Base-by-base conservation (phyloP, 176 grass and related monocot genomes). In the Avena sativa region DNA sequence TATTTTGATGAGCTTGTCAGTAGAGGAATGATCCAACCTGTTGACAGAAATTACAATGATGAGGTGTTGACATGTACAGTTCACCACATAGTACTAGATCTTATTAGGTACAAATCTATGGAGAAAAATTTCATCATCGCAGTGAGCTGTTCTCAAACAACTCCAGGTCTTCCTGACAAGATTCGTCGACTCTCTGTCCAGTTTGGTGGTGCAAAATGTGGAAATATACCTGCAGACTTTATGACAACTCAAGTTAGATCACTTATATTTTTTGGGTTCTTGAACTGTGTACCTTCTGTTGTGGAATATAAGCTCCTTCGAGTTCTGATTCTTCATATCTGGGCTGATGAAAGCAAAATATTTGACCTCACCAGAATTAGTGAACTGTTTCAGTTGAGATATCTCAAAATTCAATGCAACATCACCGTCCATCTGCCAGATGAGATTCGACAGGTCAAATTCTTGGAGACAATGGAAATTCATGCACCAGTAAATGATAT, bases 81-180 rank as follows among this genome's bases (percentile, higher is more conserved):
- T 15, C 73, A 85, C 47, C 83, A 64, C 62, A 8, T 34, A 12
- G 73, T 85, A 51, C 40, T 64, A 3, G 12, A 64, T 15, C 48
- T 85, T 65, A 85, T 85, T 38, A 14, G 56, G 26, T 16, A 5
- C 17, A 78, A 78, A n/a, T 85, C 71, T 0, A 5, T 76, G 4
- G 57, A 85, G n/a, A 71, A 85, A 7, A 85, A 85, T 76, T 76
- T 85, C 12, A 76, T 65, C 48, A 76, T 71, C 2, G n/a, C 0
- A 5, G 16, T 71, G 68, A 44, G 17, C 9, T 43, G 4, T 52
- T 65, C 30, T 76, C 58, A 76, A 8, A 23, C 83, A 11, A 52
- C 12, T 51, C 0, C 30, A 38, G 28, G 0, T 1, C 46, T 65
- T 2, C 19, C 17, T 16, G 71, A 85, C 6, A 85, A 85, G 83